phyloP scores from a whole-genome alignment of 306 rosid species.

The Crataegus laevigata region DNA sequence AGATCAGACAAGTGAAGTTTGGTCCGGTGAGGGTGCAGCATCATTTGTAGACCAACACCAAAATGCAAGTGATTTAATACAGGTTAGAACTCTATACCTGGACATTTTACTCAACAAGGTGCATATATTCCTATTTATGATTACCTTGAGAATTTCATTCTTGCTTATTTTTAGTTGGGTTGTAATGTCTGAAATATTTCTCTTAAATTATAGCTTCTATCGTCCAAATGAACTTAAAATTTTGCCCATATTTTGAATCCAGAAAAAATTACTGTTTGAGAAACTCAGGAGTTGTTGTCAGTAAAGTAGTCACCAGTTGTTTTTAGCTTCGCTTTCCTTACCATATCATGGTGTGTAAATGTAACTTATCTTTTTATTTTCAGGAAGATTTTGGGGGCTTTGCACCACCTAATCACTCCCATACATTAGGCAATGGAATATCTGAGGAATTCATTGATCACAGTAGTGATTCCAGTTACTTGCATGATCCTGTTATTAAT shows the following conservation, averaged over 20 bases:
- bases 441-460: conserved; percentile 28
- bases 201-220: not conserved
- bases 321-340: not conserved
- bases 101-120: conserved; percentile 9
- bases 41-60: conserved; percentile 23
- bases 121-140: not conserved
- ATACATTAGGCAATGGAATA: conserved; percentile 21
- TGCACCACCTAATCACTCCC: conserved; percentile 30
- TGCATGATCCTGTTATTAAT: conserved; percentile 21
- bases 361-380: conserved; percentile 9
- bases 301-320: not conserved
- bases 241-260: not conserved
- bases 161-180: not conserved
- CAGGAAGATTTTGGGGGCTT: conserved; percentile 46
- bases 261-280: not conserved
- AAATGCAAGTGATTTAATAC: conserved; percentile 42
- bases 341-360: conserved; percentile 5
- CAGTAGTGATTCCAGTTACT: conserved; percentile 31
- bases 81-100: conserved; percentile 33
- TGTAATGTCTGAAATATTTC: not conserved
- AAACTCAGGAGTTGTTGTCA: not conserved
- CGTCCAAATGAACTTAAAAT: not conserved
- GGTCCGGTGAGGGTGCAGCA: conserved; percentile 20
- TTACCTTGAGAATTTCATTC: not conserved
- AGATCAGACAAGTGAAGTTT: conserved; percentile 11